Percentiles rank a stretch among this genome's conserved stretches.
Evolutionary conservation across 169 alveolate genomes (phyloP).

Genomic region (Cryptosporidium canis): DNA sequence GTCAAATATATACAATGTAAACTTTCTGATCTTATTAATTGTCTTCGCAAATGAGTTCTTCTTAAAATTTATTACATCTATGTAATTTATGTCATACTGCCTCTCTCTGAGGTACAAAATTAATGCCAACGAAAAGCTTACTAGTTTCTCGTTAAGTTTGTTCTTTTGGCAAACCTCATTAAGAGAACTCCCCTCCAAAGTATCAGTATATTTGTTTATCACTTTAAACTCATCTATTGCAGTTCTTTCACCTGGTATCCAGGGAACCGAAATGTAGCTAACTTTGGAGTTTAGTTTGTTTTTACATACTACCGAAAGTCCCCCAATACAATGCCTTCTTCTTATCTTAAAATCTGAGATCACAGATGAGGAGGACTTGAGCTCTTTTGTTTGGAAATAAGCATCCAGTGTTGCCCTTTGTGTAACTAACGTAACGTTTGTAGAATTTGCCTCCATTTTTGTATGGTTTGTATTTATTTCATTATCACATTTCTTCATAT

Average conservation of each 20-base stretch:
- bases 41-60: neutral
- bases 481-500: neutral
- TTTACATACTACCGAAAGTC: conserved; percentile 33
- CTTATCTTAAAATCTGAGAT: conserved; percentile 37
- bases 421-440: neutral
- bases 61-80: conserved; percentile 28
- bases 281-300: conserved; percentile 25
- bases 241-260: conserved; percentile 61
- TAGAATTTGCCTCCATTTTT: neutral
- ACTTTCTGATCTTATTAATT: neutral
- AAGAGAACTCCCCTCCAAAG: conserved; percentile 19
- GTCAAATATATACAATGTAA: conserved; percentile 5
- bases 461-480: neutral
- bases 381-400: conserved; percentile 2
- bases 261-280: conserved; percentile 59
- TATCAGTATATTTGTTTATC: conserved; percentile 9
- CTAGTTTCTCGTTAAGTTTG: conserved; percentile 7
- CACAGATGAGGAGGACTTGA: conserved; percentile 22
- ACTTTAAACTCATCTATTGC: conserved; percentile 48
- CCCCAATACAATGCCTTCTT: conserved; percentile 30
- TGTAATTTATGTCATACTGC: conserved; percentile 33
- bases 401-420: conserved; percentile 37
- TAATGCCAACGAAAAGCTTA: conserved; percentile 28
- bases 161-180: conserved; percentile 18
- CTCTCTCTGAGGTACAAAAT: conserved; percentile 69